A percentile compares a stretch with the other conserved stretches of the same genome.
Evolutionary conservation across 2,329 filamentous ascomycete species (phyloP).

Genomic region (Cercospora sp.): DNA sequence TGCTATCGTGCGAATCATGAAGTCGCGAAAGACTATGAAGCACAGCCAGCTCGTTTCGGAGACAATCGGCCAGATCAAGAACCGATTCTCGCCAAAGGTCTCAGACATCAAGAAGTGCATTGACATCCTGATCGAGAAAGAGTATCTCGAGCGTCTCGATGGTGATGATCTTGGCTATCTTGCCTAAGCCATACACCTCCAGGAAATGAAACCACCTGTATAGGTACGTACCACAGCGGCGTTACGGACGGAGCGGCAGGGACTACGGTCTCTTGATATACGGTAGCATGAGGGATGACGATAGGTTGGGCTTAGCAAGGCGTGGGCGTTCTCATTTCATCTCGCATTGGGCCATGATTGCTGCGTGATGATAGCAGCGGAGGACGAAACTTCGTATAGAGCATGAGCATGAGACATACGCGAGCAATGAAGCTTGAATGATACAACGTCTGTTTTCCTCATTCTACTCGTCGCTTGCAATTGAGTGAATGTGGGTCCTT

Average conservation of each 20-base stretch:
- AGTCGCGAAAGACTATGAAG: slow-evolving; percentile 98
- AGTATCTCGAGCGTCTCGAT: slow-evolving; percentile 93
- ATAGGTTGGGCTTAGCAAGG: slow-evolving; percentile 30
- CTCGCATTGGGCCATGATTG: slow-evolving; percentile 4
- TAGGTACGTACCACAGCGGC: not conserved
- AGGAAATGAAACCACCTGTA: not conserved
- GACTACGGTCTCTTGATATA: slow-evolving; percentile 11
- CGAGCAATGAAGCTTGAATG: slow-evolving; percentile 3
- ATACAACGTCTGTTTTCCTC: not conserved
- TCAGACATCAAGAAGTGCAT: slow-evolving; percentile 99
- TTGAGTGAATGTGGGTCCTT: not conserved
- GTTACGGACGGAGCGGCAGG: slow-evolving; percentile 9
- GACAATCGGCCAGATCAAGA: slow-evolving; percentile 92
- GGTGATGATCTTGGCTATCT: slow-evolving; percentile 94
- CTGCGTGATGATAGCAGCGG: slow-evolving; percentile 5
- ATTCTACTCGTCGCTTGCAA: not conserved
- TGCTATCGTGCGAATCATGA: slow-evolving; percentile 99
- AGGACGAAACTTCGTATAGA: slow-evolving; percentile 14
- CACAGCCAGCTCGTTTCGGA: slow-evolving; percentile 91
- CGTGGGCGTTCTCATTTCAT: slow-evolving; percentile 31
- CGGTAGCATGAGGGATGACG: slow-evolving; percentile 12
- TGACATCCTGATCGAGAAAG: slow-evolving; percentile 96
- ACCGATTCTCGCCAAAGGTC: slow-evolving; percentile 88
- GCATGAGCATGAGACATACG: slow-evolving; percentile 15
- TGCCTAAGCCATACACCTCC: slow-evolving; percentile 55